These are phyloP conservation scores for Leucocoprinus sp. DNA, from an alignment of 768 basidiomycete genomes.

Conservation along the genomic window DNA sequence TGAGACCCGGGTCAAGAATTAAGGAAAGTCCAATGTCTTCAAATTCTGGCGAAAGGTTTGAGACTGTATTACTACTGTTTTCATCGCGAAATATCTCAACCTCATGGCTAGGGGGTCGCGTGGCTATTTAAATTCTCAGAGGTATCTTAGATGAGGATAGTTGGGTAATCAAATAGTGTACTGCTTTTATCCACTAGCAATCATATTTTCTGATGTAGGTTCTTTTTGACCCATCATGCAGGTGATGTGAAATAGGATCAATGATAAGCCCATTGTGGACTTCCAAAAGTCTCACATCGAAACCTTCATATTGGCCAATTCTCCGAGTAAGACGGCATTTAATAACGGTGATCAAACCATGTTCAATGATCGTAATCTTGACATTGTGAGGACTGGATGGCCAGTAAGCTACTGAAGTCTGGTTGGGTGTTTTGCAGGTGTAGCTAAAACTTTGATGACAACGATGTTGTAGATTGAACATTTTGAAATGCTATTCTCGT, in stretches of 20 bases:
- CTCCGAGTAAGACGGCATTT: constrained; percentile 63
- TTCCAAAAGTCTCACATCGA: constrained; percentile 86
- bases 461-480: constrained; percentile 72
- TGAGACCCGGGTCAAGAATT: too few species aligned
- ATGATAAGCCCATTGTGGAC: too few species aligned
- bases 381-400: constrained; percentile 36
- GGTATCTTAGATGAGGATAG: constrained; percentile 42
- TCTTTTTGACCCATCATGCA: constrained; percentile 66
- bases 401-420: constrained; percentile 33
- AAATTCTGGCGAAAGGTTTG: not conserved
- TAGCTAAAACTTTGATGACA: constrained; percentile 70
- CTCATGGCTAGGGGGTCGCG: constrained; percentile 32
- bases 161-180: too few species aligned
- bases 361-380: constrained; percentile 56
- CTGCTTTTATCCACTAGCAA: constrained; percentile 68
- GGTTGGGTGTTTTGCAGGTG: constrained; percentile 65
- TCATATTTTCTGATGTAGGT: constrained; percentile 77
- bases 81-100: not conserved
- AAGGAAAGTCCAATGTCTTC: too few species aligned
- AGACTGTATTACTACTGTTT: not conserved
- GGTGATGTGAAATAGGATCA: too few species aligned
- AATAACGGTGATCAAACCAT: constrained; percentile 77
- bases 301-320: constrained; percentile 69
- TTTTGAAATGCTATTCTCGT: constrained; percentile 53
- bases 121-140: constrained; percentile 47